phyloP scores from a whole-genome alignment of 1,284 basidiomycete genomes.

The Sporisorium scitamineum region DNA sequence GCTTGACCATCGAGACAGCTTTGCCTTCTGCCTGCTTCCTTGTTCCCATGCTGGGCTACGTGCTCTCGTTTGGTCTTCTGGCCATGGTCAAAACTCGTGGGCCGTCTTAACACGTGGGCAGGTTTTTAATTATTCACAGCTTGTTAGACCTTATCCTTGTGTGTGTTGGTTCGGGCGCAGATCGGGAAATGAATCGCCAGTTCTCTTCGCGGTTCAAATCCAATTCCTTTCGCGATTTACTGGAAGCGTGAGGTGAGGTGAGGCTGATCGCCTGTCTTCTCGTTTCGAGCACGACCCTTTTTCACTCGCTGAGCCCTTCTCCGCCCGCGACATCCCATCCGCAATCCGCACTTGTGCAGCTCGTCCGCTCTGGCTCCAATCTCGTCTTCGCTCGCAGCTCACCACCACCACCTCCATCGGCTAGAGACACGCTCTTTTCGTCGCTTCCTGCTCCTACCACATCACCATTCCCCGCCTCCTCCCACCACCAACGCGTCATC shows the following conservation, averaged over 20 bases:
- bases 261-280: constrained; percentile 10
- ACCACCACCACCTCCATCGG: not conserved
- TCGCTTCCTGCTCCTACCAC: not conserved
- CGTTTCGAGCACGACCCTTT: constrained; percentile 18
- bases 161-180: constrained; percentile 7
- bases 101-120: not conserved
- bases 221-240: constrained; percentile 10
- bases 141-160: constrained; percentile 1
- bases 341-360: constrained; percentile 1
- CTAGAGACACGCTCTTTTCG: too few species aligned
- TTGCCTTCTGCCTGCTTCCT: constrained; percentile 46
- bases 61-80: constrained; percentile 31
- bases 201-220: not conserved
- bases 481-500: constrained; percentile 2
- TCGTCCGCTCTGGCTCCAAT: not conserved
- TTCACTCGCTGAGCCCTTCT: not conserved
- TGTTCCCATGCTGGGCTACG: constrained; percentile 36
- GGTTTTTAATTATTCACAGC: not conserved
- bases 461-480: not conserved
- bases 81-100: constrained; percentile 16
- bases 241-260: not conserved
- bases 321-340: constrained; percentile 10
- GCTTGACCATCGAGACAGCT: constrained; percentile 41
- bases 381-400: not conserved
- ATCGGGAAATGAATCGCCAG: constrained; percentile 3